Evolutionary conservation across 192 early-diverging fungal species (phyloP).

Genomic region (Podochytrium sp.): DNA sequence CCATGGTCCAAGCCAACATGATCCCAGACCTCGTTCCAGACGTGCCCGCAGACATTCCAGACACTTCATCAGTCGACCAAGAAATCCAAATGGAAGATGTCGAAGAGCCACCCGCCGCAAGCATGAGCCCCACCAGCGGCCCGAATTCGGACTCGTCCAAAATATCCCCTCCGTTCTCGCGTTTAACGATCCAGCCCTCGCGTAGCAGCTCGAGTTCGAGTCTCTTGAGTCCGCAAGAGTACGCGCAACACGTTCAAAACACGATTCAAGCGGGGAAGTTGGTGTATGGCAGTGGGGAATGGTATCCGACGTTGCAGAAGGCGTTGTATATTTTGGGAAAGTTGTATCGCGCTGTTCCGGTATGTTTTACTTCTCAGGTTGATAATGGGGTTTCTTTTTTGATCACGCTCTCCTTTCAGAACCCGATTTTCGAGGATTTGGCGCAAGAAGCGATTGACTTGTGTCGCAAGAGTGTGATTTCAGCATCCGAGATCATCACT

Average conservation of each 20-base stretch:
- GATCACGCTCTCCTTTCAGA: slow-evolving; percentile 36
- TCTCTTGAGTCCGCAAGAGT: neutral
- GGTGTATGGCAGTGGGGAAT: slow-evolving; percentile 68
- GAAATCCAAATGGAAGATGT: too few species aligned
- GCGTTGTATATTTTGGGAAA: slow-evolving; percentile 82
- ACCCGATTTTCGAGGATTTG: slow-evolving; percentile 80
- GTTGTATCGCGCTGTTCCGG: slow-evolving; percentile 76
- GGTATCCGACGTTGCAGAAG: slow-evolving; percentile 82
- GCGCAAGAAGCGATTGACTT: slow-evolving; percentile 81
- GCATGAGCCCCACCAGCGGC: too few species aligned
- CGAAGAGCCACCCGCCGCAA: too few species aligned
- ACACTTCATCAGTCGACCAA: too few species aligned
- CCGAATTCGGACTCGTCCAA: neutral
- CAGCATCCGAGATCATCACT: slow-evolving; percentile 52
- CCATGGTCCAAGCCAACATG: slow-evolving; percentile 31
- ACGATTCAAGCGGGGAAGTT: slow-evolving; percentile 41
- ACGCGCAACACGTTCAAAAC: slow-evolving; percentile 19
- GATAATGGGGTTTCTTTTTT: slow-evolving; percentile 3
- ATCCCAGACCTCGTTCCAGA: slow-evolving; percentile 27
- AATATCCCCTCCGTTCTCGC: neutral
- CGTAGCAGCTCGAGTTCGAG: neutral
- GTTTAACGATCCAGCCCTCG: neutral
- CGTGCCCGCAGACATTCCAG: slow-evolving; percentile 3
- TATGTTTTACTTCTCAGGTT: slow-evolving; percentile 31
- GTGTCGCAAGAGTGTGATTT: slow-evolving; percentile 64